Conservation (phyloP, 2,329 filamentous ascomycete genomes). For the Erysiphe pulchra region DNA sequence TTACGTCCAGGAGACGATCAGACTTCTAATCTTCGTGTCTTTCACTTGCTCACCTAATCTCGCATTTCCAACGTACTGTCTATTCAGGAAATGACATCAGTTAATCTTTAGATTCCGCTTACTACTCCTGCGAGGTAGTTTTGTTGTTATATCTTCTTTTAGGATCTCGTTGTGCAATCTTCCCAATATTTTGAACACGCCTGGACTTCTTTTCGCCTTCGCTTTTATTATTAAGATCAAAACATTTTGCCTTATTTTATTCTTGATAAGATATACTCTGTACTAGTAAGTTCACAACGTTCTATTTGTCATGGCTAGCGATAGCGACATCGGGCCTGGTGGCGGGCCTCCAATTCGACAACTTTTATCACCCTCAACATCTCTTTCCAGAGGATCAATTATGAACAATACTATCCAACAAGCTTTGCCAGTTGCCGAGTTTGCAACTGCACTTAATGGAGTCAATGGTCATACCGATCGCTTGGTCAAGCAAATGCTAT, state of each 20-base stretch:
- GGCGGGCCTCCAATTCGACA: neutral
- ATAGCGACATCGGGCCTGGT: neutral
- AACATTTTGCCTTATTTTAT: neutral
- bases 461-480: constrained; percentile 33
- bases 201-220: neutral
- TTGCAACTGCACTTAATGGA: constrained; percentile 28
- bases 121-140: too few species aligned
- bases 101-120: too few species aligned
- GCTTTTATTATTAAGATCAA: neutral
- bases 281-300: neutral
- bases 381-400: constrained; percentile 1
- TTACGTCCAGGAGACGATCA: neutral
- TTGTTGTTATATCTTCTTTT: neutral
- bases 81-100: too few species aligned
- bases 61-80: neutral
- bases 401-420: constrained; percentile 7
- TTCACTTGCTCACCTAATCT: neutral
- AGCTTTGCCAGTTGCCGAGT: constrained; percentile 27
- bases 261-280: too few species aligned
- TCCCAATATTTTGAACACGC: neutral
- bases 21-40: neutral
- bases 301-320: neutral
- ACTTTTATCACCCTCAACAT: neutral
- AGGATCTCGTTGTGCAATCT: neutral
- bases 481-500: constrained; percentile 28